Evolutionary conservation across 2,329 filamentous ascomycete species (phyloP), one percentile per base, ranked within the genome.

Genomic region (Diaporthe vexans): DNA sequence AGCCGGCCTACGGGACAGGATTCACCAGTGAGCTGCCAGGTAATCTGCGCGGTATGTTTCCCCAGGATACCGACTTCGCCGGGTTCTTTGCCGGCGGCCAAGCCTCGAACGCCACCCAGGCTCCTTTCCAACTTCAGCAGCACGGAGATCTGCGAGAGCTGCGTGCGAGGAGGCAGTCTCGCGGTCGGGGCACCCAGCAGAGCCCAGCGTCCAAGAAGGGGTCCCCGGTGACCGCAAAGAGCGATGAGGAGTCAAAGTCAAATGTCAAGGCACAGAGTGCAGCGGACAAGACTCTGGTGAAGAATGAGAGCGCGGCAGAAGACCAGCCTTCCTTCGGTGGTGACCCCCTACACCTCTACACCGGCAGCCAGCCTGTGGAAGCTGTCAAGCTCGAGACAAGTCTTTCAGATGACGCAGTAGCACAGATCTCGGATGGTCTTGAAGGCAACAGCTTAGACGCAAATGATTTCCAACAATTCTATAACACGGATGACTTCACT

Each of bases 11-110:
- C n/a, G 57, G 56, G 24, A 29, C 51, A 13, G 68, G 61, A 17
- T 72, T 74, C 58, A 74, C 68, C 33, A 46, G 57, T 3, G 57
- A 72, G 17, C n/a, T 74, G 15, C 73, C 73, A 1, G 51, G 46
- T 8, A 74, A 74, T 17, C 24, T 74, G 13, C 58, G 61, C 58
- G 67, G 57, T 24, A 72, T 74, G 37, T 72, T 74, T 11, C 59
- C 73, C 11, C 69, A 67, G 46, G 59, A 68, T 13, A 21, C n/a
- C 4, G 73, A 72, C 29, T 67, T 57, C 10, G 46, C 69, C 37
- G 56, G 37, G 0, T 71, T 59, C 11, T 61, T 61, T 19, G 19
- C 69, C 10, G 69, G 57, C 21, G 37, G n/a, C 2, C 56, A 51
- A 11, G 17, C 7, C 2, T 52, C 69, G 43, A 51, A 61, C 10